Base-by-base conservation (phyloP, 225 moss, liverwort and hornwort species). In the Physcomitrium patens region DNA sequence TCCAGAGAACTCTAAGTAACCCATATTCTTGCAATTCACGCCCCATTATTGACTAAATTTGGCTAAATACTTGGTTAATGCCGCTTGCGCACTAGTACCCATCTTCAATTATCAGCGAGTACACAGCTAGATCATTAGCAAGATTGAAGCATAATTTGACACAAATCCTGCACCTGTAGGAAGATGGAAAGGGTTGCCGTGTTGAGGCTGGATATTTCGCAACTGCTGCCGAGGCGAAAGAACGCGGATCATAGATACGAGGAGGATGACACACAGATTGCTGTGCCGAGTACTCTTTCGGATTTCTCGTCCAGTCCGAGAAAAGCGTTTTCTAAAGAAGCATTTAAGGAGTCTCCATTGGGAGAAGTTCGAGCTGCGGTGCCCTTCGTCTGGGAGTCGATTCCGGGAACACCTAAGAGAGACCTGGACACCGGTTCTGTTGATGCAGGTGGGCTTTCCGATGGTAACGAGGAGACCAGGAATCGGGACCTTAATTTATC, bases 221-320 rank as follows among this genome's bases (percentile, higher is more conserved):
- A 37, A 37, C 7, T 37, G 31, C 31, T 4, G 31, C 31, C 31
- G 31, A 37, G 31, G 31, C 64, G 79, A 31, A 31, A 18, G 23
- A 59, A 55, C 27, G 1, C 42, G 1, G 61, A 28, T 17, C 56
- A 24, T n/a, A 56, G 23, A 0, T 62, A 67, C 24, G 11, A 72
- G 3, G 79, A 71, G 15, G 72, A 79, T 5, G 82, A 65, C 0
- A 77, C 75, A 2, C 82, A 82, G 27, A 56, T 49, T 41, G 63
- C 71, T 24, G 64, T 56, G 1, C 50, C 82, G 8, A 87, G 82
- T 19, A 82, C 85, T 0, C 81, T 55, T 70, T 8, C 72, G 46
- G 85, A 85, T 45, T 79, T 79, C 7, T 80, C 80, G 7, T 82
- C 87, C 51, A 82, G 82, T 37, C 87, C 87, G 1, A 71, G 87